phyloP scores from a whole-genome alignment of 495 filamentous ascomycete genomes.

The Xylaria scruposa region DNA sequence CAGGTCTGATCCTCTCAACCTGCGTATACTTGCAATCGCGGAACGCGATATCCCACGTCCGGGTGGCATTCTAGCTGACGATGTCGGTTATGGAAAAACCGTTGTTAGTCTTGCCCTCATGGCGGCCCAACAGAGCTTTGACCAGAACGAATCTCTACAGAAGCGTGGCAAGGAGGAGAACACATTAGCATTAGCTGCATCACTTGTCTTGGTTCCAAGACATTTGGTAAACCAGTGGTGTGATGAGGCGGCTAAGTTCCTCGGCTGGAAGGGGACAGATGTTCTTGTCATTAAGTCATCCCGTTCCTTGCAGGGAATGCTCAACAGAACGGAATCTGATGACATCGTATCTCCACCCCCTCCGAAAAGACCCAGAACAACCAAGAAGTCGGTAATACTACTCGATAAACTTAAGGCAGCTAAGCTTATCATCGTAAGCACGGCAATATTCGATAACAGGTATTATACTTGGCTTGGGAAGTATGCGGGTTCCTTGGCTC shows the following conservation, averaged over 20 bases:
- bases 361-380: slow-evolving; percentile 11
- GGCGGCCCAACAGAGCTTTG: slow-evolving; percentile 50
- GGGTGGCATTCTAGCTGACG: slow-evolving; percentile 78
- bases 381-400: slow-evolving; percentile 17
- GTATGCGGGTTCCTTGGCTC: slow-evolving; percentile 56
- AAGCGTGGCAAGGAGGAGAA: slow-evolving; percentile 32
- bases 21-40: slow-evolving; percentile 67
- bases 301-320: slow-evolving; percentile 38
- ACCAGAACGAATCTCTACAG: slow-evolving; percentile 28
- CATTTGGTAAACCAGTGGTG: slow-evolving; percentile 73
- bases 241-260: slow-evolving; percentile 65
- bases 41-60: slow-evolving; percentile 54
- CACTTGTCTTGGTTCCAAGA: slow-evolving; percentile 70
- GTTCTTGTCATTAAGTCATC: slow-evolving; percentile 51
- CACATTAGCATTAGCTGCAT: slow-evolving; percentile 58
- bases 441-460: slow-evolving; percentile 47
- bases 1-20: slow-evolving; percentile 60
- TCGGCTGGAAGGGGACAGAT: slow-evolving; percentile 38
- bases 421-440: slow-evolving; percentile 63
- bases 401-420: slow-evolving; percentile 54
- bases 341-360: background rate
- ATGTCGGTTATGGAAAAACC: slow-evolving; percentile 86
- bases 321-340: background rate
- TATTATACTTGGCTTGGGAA: slow-evolving; percentile 48
- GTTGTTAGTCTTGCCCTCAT: slow-evolving; percentile 72